Base-by-base conservation (phyloP, 371 early-diverging fungal species). In the Zychaea mexicana region DNA sequence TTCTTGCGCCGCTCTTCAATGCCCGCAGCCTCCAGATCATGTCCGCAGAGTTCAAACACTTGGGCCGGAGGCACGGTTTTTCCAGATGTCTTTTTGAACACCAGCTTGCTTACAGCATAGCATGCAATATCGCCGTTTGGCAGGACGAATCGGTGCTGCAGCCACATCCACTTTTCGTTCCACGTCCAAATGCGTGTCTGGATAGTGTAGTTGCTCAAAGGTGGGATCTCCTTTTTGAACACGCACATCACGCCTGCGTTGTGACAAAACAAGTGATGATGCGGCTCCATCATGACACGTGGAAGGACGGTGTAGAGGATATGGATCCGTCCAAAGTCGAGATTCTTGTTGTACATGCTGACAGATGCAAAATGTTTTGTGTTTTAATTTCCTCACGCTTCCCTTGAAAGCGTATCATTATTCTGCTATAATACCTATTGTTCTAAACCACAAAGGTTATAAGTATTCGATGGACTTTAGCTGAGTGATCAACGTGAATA, bases 191-290 rank as follows among this genome's bases (percentile, higher is more conserved):
- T 61, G 5, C 87, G 82, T 27, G 76, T 75, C 28, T 85, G 76
- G 46, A 85, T 73, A 1, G 78, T 80, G 53, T 83, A 87, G 53
- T 74, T 75, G 46, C 71, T 69, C 33, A 85, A 72, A 13, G 82
- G 74, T 6, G 83, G 78, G 1, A 87, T 85, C 52, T 87, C 87
- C 3, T 81, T 78, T 63, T 79, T 79, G 67, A 85, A 87, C 46
- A 84, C 66, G 0, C 72, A 77, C 39, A 73, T 22, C 2, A 79
- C 77, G 12, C 79, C 82, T 17, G 65, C 74, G 53, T 76, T 74
- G 55, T 74, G 73, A 38, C 61, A 66, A 54, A 73, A 77, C 1
- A 77, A 61, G 38, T 66, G 56, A 31, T 72, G 69, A 31, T 74
- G 33, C 15, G 73, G 79, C 32, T 76, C 71, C 65, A 79, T 62